Conservation (phyloP, 1,284 basidiomycete genomes). For the Golubevia sp. region DNA sequence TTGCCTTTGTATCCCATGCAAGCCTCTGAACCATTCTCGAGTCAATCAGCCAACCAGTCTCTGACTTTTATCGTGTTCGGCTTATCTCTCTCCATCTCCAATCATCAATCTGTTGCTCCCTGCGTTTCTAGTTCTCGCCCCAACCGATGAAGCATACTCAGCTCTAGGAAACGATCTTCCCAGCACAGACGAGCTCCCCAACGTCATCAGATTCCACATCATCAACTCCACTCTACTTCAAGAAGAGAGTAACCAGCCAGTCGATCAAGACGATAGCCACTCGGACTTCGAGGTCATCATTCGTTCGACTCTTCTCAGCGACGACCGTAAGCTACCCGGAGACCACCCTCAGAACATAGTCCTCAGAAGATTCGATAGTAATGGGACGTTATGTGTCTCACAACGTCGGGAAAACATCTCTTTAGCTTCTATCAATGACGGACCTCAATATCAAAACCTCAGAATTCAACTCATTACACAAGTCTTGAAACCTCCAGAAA, state of each 20-base stretch:
- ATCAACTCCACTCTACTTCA: conserved; percentile 19
- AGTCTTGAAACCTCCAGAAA: conserved; percentile 26
- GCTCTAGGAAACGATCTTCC: conserved; percentile 20
- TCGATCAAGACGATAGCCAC: conserved; percentile 5
- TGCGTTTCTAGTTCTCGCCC: conserved; percentile 26
- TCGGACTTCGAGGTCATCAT: conserved; percentile 20
- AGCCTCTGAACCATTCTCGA: too few relatives aligned
- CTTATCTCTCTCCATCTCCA: too few relatives aligned
- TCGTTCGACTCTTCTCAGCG: conserved; percentile 15
- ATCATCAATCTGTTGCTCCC: too few relatives aligned
- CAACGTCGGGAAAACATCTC: conserved; percentile 29
- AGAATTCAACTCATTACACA: conserved; percentile 28
- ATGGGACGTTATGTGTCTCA: conserved; percentile 30
- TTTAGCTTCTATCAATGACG: conserved; percentile 19
- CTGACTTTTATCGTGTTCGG: too few relatives aligned
- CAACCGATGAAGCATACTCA: conserved; percentile 24
- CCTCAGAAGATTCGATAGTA: conserved; percentile 17
- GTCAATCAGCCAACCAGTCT: too few relatives aligned
- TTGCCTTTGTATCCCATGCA: too few relatives aligned
- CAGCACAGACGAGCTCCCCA: conserved; percentile 13
- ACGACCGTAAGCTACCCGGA: conserved; percentile 18
- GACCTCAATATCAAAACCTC: conserved; percentile 29
- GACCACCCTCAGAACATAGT: conserved; percentile 34
- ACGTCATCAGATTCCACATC: conserved; percentile 35
- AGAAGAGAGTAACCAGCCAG: too few relatives aligned